These are phyloP conservation scores for Citrus glauca DNA, from an alignment of 345 rosid species.

Conservation along the genomic window DNA sequence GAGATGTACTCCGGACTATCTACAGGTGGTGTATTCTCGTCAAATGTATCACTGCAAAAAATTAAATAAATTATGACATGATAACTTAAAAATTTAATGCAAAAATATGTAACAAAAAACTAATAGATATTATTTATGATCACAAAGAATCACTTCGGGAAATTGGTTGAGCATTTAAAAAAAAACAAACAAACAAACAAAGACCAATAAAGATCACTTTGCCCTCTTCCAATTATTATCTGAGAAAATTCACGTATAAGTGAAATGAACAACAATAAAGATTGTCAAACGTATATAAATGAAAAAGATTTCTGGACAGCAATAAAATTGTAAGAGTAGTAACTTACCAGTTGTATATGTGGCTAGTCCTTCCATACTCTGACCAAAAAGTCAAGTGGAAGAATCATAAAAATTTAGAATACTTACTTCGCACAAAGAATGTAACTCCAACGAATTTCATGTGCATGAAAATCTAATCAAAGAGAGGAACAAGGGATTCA, in stretches of 20 bases:
- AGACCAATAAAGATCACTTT: neutral
- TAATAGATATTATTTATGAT: neutral
- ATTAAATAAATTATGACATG: conserved; percentile 14
- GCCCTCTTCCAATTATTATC: neutral
- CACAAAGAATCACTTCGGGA: neutral
- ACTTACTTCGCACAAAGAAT: conserved; percentile 10
- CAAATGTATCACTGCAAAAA: conserved; percentile 62
- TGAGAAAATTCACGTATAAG: neutral
- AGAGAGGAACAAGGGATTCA: neutral
- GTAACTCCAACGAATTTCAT: neutral
- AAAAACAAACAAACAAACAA: too few species aligned
- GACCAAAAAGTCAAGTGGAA: conserved; percentile 18
- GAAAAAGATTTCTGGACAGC: neutral
- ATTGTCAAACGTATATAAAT: neutral
- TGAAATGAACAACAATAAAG: neutral
- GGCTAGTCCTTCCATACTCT: conserved; percentile 67
- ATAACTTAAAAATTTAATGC: neutral
- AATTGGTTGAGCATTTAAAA: neutral
- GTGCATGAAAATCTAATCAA: neutral
- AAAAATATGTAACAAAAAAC: neutral
- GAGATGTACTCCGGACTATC: conserved; percentile 67
- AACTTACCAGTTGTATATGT: conserved; percentile 67
- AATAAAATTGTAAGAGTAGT: neutral
- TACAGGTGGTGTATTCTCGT: conserved; percentile 72
- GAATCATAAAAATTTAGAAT: conserved; percentile 1